Base-by-base conservation (phyloP, 768 basidiomycete species). In the Leccinum pellstonianum region DNA sequence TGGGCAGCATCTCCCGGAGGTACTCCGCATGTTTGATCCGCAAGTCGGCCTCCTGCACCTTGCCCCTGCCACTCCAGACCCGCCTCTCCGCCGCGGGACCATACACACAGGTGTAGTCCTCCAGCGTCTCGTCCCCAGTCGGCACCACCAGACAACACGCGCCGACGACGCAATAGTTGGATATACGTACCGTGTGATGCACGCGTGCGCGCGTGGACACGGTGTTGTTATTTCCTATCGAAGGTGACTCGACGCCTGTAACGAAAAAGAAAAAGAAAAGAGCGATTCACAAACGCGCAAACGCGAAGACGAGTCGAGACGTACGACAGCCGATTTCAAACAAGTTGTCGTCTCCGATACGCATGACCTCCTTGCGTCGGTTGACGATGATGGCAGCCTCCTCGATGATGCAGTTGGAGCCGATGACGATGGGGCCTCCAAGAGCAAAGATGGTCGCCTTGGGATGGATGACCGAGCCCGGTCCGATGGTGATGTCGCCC, bases 291-390 rank as follows among this genome's bases (percentile, higher is more conserved):
- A 2, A 4, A 52, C 29, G 11, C 4, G 27, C n/a, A 23, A 12
- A 17, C 8, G 14, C 15, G 17, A 2, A 14, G 3, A n/a, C n/a
- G 25, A 47, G 27, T 3, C 35, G 15, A 9, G 17, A 86, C 91
- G 62, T 68, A 96, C 96, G 88, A 73, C 89, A 93, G 21, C 91
- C 92, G 55, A 97, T 93, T 76, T 97, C 93, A 68, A 99, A 96
- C 59, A 95, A 78, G 72, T 98, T 98, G 61, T 91, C 86, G 71
- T 96, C 88, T 5, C 96, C 96, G 52, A 99, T 93, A 19, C 87
- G 85, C 93, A 98, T 93, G 37, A 89, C 84, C 68, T 93, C 90
- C 67, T 90, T 93, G 56, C 61, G 90, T 85, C 92, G 81, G 74
- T 98, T 98, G 54, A 97, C 88, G 62, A 99, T 85, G 66, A 97